Base-by-base conservation (phyloP, 2,329 filamentous ascomycete species). In the Claviceps pusilla region DNA sequence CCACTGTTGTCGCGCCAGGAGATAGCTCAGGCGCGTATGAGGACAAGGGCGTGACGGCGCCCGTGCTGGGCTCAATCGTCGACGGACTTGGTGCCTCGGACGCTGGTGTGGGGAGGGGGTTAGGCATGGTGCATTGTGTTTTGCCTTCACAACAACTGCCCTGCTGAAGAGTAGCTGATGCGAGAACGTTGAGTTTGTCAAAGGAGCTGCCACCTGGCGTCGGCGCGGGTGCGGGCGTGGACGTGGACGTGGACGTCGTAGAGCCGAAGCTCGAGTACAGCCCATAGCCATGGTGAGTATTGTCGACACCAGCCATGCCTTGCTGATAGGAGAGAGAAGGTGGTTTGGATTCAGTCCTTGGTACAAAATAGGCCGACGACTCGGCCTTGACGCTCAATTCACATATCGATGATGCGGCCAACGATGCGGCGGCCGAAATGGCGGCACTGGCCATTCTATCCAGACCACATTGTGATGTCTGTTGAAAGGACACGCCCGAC, bases 111-210 rank as follows among this genome's bases (percentile, higher is more conserved):
- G 54, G 48, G 14, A 54, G 54, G 45, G 54, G 46, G 24, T 52
- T 54, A 47, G 54, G 55, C 57, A 55, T 61, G 51, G 56, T 57
- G 7, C 60, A 58, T 1, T 55, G 59, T 11, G 60, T 63, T 50
- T 59, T 60, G 29, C 52, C 59, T 29, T 59, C 54, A 42, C 61
- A 60, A 48, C 61, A 51, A 19, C 39, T 59, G 1, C 64, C 59
- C 57, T 67, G 61, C 43, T 64, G 61, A 9, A 65, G 61, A 48
- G 68, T 71, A 12, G 69, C 68, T 37, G 64, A 66, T 11, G 69
- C 69, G 48, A 71, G 62, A 7, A 71, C 67, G n/a, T 69, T 66
- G 29, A 71, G 57, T 52, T 65, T 69, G 51, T 70, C 67, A 41
- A 69, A 58, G 7, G 63, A 56, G n/a, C 59, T 58, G 45, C 59